Evolutionary conservation across 1,284 basidiomycete genomes (phyloP), one percentile per base, ranked within the genome.

Genomic region (Cryptococcus sp.): DNA sequence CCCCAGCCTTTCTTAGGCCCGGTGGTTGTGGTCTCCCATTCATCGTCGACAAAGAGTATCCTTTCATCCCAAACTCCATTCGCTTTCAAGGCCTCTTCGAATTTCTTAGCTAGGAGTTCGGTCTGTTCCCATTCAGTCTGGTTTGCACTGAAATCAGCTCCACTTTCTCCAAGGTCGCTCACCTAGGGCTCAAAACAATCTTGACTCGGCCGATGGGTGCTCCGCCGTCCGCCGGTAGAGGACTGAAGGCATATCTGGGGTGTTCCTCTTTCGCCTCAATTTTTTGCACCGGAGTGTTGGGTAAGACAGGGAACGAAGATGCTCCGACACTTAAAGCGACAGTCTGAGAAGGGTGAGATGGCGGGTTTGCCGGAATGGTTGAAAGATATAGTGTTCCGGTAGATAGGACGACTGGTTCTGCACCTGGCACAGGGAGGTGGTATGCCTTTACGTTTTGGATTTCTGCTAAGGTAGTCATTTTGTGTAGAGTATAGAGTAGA

Each of bases 31-130:
- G 62, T 64, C 54, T 74, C 66, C 48, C 66, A 67, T 51, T 74
- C 73, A 52, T 76, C 74, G 46, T 73, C 62, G 19, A 73, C 72
- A 50, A 71, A 75, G 9, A 70, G 63, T 21, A 57, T 54, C 50
- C 55, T 61, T 39, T 73, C 71, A 45, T 71, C 62, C 69, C 70
- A 74, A 16, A 69, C 55, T 13, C 57, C 50, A 40, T 69, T 61
- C 2, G 55, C 54, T 48, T 69, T 67, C 31, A 76, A 58, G 14
- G 54, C 55, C 4, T 51, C 53, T 49, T 74, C 69, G 48, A 76
- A 64, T 36, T 54, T 53, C 7, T n/a, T 22, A 25, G 57, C 60
- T 0, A 65, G 53, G 2, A 62, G 53, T 54, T 74, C 69, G 10
- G 66, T 67, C 13, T 59, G 57, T 43, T 74, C 72, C 68, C 72